phyloP scores from a whole-genome alignment of 2,329 filamentous ascomycete genomes.

The Penicillium expansum region DNA sequence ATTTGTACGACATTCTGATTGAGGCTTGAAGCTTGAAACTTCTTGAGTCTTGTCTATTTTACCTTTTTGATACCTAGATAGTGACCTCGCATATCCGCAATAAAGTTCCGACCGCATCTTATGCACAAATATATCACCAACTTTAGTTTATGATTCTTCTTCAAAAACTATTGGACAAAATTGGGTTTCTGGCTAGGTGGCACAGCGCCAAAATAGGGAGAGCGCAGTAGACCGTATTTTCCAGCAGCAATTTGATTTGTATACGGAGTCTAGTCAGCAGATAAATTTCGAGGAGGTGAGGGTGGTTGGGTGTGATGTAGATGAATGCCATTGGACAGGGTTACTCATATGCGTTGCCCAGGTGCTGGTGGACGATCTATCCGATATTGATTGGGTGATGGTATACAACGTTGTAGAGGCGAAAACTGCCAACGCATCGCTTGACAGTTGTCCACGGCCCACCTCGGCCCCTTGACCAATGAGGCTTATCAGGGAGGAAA shows the following conservation, averaged over 20 bases:
- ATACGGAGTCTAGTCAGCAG: background rate
- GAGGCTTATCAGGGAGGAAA: background rate
- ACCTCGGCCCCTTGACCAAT: slow-evolving; percentile 3
- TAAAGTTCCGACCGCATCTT: slow-evolving; percentile 1
- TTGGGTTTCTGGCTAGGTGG: background rate
- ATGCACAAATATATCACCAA: background rate
- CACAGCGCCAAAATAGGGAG: background rate
- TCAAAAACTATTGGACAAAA: background rate
- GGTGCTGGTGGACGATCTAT: background rate
- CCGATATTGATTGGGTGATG: slow-evolving; percentile 6
- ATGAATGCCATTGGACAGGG: background rate
- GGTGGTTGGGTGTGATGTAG: background rate
- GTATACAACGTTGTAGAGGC: background rate
- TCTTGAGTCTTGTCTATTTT: background rate
- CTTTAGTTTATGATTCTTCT: background rate
- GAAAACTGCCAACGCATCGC: slow-evolving; percentile 10
- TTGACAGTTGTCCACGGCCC: slow-evolving; percentile 8
- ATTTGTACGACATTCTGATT: background rate
- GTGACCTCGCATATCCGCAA: background rate
- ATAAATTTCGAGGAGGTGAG: background rate
- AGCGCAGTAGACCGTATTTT: slow-evolving; percentile 3
- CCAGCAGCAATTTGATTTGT: background rate
- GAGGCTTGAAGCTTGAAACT: background rate
- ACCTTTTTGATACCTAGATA: slow-evolving; percentile 3
- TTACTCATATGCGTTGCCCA: slow-evolving; percentile 1